Conservation (phyloP, 2,329 filamentous ascomycete species). For the Colletotrichum gloeosporioides region DNA sequence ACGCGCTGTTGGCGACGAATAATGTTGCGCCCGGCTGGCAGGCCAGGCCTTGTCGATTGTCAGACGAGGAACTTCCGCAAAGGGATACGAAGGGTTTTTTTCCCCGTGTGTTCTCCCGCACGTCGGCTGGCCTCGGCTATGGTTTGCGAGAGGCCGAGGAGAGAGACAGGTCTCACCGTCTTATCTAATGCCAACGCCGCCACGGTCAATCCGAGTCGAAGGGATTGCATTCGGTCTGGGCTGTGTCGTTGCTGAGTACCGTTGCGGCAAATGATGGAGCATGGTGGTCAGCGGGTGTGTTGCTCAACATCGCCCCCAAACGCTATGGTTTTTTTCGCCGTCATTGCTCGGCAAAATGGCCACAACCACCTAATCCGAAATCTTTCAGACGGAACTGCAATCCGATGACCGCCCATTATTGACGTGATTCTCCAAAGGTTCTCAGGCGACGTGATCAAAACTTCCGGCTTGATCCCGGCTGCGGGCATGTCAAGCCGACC, state of each 20-base stretch:
- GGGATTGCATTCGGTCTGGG: background rate
- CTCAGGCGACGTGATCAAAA: background rate
- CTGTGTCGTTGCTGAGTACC: background rate
- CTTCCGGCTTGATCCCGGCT: background rate
- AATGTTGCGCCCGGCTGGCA: background rate
- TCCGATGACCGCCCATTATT: background rate
- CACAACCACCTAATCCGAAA: background rate
- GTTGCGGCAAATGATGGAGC: background rate
- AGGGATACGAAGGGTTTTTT: background rate
- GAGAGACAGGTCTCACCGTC: background rate
- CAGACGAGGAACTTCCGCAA: background rate
- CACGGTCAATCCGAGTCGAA: background rate
- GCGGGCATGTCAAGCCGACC: background rate
- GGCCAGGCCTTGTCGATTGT: background rate
- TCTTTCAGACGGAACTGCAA: background rate
- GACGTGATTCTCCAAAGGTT: background rate
- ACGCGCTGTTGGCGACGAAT: constrained; percentile 1
- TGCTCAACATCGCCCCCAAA: background rate
- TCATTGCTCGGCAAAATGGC: background rate
- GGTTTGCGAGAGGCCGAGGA: background rate
- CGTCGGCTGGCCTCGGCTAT: background rate
- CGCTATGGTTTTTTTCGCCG: background rate
- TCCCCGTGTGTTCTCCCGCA: background rate
- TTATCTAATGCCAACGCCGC: background rate
- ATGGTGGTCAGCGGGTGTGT: background rate